A percentile compares a stretch with the other conserved stretches of the same genome.
These are phyloP conservation scores for Graphiopsis chlorocephala DNA, from an alignment of 2,329 filamentous ascomycete genomes.

Conservation along the genomic window DNA sequence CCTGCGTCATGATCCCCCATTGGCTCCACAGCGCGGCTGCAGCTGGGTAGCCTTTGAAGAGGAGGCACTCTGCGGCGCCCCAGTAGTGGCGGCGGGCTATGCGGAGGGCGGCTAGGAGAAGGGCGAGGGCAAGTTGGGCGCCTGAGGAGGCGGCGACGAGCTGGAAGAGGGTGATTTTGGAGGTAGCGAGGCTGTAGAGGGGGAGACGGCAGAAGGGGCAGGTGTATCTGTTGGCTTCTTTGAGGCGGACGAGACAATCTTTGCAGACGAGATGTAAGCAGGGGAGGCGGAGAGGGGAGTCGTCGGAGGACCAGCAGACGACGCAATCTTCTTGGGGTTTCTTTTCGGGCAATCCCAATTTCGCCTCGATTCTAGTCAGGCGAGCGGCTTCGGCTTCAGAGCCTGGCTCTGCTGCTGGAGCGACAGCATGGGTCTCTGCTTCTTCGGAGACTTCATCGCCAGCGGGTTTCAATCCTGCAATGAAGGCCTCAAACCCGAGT, in stretches of 20 bases:
- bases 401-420: not conserved
- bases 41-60: not conserved
- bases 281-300: not conserved
- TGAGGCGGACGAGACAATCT: not conserved
- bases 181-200: not conserved
- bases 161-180: not conserved
- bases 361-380: not conserved
- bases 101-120: not conserved
- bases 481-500: not conserved
- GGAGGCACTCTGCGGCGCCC: not conserved
- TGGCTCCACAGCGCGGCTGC: not conserved
- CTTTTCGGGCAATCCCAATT: not conserved
- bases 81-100: not conserved
- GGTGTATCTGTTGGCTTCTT: not conserved
- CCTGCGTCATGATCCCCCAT: not conserved
- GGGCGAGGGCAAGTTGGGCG: not conserved
- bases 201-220: not conserved
- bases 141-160: not conserved
- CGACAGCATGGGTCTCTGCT: not conserved
- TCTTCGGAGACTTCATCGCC: not conserved
- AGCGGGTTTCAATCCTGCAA: not conserved
- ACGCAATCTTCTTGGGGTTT: not conserved
- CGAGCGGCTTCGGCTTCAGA: not conserved
- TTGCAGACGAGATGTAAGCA: slow-evolving; percentile 1
- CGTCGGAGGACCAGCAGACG: slow-evolving; percentile 4